These are phyloP conservation scores for Naganishia friedmannii DNA, from an alignment of 768 basidiomycete species.

Conservation along the genomic window DNA sequence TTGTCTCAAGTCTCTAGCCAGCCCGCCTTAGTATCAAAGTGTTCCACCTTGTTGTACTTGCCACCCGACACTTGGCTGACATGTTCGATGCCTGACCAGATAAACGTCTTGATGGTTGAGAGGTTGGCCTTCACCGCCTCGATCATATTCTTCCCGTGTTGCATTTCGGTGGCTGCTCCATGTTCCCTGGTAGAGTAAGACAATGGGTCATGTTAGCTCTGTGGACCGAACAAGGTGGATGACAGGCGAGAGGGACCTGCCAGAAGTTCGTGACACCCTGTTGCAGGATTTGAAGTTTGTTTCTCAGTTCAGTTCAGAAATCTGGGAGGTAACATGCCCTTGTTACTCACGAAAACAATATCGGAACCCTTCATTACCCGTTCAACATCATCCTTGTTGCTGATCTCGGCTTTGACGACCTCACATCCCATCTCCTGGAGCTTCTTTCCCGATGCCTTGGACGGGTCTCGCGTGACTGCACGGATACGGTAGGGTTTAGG, in stretches of 20 bases:
- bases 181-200: constrained; percentile 1
- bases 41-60: constrained; percentile 34
- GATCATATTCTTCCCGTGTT: constrained; percentile 22
- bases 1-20: no score
- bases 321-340: neutral
- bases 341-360: constrained; percentile 36
- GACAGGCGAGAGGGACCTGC: neutral
- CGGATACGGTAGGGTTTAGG: constrained; percentile 38
- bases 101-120: constrained; percentile 11
- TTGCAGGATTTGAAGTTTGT: neutral
- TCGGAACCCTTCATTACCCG: constrained; percentile 41
- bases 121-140: constrained; percentile 27
- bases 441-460: constrained; percentile 31
- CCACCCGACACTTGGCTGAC: constrained; percentile 28
- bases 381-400: constrained; percentile 30
- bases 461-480: constrained; percentile 37
- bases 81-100: constrained; percentile 28
- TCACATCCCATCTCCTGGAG: constrained; percentile 28
- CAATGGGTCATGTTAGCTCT: neutral
- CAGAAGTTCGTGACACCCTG: constrained; percentile 33
- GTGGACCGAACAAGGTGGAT: neutral
- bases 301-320: neutral
- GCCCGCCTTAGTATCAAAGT: constrained; percentile 36
- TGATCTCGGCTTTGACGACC: constrained; percentile 38
- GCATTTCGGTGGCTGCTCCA: constrained; percentile 26